Conservation (phyloP, 306 rosid genomes). For the Oemleria cerasiformis region DNA sequence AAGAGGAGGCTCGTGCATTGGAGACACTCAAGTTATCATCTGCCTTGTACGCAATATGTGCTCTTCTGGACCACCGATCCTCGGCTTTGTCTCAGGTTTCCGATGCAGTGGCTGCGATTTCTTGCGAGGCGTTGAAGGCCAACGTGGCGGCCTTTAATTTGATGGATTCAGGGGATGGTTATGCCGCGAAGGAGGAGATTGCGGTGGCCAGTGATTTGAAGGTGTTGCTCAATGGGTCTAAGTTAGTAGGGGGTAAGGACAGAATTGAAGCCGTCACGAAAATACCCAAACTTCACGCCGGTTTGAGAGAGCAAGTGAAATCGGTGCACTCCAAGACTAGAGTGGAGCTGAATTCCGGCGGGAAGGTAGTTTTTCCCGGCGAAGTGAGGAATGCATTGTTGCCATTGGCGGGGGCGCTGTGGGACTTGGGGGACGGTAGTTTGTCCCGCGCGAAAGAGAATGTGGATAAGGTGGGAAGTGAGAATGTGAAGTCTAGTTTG, state of each 20-base stretch:
- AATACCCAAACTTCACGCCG: conserved; percentile 58
- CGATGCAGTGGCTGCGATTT: conserved; percentile 62
- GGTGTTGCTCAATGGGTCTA: conserved; percentile 75
- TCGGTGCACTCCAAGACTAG: conserved; percentile 56
- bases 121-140: conserved; percentile 80
- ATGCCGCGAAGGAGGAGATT: conserved; percentile 61
- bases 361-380: conserved; percentile 24
- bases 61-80: conserved; percentile 57
- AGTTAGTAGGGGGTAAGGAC: conserved; percentile 75
- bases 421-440: conserved; percentile 57
- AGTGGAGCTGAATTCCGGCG: conserved; percentile 59
- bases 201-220: conserved; percentile 71
- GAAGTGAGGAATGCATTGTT: conserved; percentile 38
- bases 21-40: conserved; percentile 25
- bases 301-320: conserved; percentile 55
- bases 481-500: conserved; percentile 30
- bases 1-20: conserved; percentile 42
- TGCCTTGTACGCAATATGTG: conserved; percentile 42
- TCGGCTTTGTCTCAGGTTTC: conserved; percentile 45
- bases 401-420: conserved; percentile 46
- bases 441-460: conserved; percentile 40
- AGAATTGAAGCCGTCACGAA: conserved; percentile 30
- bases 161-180: conserved; percentile 79
- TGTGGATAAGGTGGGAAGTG: conserved; percentile 31
- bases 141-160: conserved; percentile 52